A percentile compares a stretch with the other conserved stretches of the same genome.
These are phyloP conservation scores for Saccharomycopsis synnaedendra DNA, from an alignment of 805 yeast genomes.

Conservation along the genomic window DNA sequence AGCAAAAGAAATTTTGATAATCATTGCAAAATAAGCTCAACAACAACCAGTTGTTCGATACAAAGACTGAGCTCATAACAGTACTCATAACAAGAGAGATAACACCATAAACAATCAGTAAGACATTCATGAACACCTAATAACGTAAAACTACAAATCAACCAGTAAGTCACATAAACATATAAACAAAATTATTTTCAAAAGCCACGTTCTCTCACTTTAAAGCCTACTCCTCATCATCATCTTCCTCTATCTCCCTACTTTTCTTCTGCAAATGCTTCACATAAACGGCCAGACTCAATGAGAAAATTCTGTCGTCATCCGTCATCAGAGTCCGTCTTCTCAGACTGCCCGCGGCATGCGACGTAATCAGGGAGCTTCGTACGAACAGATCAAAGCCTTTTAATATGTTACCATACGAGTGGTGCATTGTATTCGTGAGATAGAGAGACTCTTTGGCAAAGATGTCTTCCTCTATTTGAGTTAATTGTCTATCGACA, in stretches of 20 bases:
- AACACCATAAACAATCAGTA: no score
- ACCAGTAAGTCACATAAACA: no score
- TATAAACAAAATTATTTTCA: no score
- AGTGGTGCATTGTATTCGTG: conserved; percentile 40
- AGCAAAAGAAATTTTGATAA: no score
- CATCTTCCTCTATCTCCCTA: neutral
- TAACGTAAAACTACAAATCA: no score
- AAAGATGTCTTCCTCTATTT: conserved; percentile 67
- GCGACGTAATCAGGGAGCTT: conserved; percentile 10
- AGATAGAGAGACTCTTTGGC: conserved; percentile 71
- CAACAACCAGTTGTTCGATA: no score
- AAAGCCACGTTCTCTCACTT: no score
- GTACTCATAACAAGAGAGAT: no score
- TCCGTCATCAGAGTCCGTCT: conserved; percentile 48
- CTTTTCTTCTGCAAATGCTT: conserved; percentile 45
- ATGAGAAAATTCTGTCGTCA: conserved; percentile 71
- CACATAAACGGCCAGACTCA: conserved; percentile 61
- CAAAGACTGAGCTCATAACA: no score
- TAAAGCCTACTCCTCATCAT: neutral
- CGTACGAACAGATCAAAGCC: conserved; percentile 78
- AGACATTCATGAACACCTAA: no score
- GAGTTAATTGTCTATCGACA: conserved; percentile 51
- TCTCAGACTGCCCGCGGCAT: conserved; percentile 9
- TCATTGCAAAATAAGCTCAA: no score
- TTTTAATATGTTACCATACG: conserved; percentile 65